Conservation (phyloP, 2,329 filamentous ascomycete species). For the Aspergillus persii region DNA sequence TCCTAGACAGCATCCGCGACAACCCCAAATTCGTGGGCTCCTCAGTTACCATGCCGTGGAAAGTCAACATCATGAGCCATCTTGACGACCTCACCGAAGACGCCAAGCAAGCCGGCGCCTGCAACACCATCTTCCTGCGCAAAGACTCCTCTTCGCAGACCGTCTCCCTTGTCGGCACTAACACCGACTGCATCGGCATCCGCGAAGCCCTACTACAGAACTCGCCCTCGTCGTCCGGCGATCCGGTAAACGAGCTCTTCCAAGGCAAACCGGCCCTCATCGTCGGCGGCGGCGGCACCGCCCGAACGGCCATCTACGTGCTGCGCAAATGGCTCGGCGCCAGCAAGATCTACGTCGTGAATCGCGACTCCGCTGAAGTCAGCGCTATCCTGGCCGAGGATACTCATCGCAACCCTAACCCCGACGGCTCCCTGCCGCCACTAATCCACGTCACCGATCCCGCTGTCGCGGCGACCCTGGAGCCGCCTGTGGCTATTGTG, state of each 20-base stretch:
- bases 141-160: conserved; percentile 40
- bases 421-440: conserved; percentile 32
- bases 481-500: conserved; percentile 65
- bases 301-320: conserved; percentile 74
- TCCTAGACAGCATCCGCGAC: conserved; percentile 33
- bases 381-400: conserved; percentile 62
- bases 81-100: conserved; percentile 73
- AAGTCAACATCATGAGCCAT: conserved; percentile 70
- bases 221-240: conserved; percentile 12
- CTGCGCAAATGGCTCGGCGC: conserved; percentile 68
- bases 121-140: conserved; percentile 73
- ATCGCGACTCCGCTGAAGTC: conserved; percentile 68
- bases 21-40: conserved; percentile 55
- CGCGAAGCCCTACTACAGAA: conserved; percentile 68
- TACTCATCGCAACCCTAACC: conserved; percentile 54
- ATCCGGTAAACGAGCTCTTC: conserved; percentile 18
- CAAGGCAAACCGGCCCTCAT: conserved; percentile 65
- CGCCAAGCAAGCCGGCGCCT: conserved; percentile 70
- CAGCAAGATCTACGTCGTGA: conserved; percentile 71
- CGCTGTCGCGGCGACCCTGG: conserved; percentile 58
- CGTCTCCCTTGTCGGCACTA: conserved; percentile 66
- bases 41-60: conserved; percentile 81
- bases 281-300: conserved; percentile 74
- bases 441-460: conserved; percentile 62
- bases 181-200: conserved; percentile 78